Evolutionary conservation across 163 green algal genomes (phyloP), one percentile per base, ranked within the genome.

Genomic region (Chloromonas sp.): DNA sequence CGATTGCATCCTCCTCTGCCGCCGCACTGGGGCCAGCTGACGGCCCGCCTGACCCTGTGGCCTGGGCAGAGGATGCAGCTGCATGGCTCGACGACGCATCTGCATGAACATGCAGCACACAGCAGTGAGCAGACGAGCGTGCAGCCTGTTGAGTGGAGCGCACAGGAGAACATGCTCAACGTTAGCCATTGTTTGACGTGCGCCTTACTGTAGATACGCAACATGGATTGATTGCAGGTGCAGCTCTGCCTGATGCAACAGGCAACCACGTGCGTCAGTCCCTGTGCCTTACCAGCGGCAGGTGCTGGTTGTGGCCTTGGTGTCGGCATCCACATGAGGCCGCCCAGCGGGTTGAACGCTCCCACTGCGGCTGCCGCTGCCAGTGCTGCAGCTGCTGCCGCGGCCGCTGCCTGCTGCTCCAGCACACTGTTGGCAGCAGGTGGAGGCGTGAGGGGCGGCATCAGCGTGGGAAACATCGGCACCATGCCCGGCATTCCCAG

Each of bases 351-450:
- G 71, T 79, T 79, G 71, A 59, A 79, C 11, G 71, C 71, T 3
- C 71, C 71, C 5, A 79, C 71, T 79, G 71, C 71, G 2, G 71
- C 71, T 36, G 71, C 71, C 14, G 71, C 71, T 36, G 71, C 71
- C 2, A 79, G 71, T 5, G 71, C 71, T 79, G 71, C 71, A 11
- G 71, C 71, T 58, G 71, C 71, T 79, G 71, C 71, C 71, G 71
- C 71, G 2, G 71, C 71, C 14, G 71, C 71, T 36, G 71, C 83
- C 60, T 82, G 76, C 74, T 82, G 74, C 83, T 86, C 83, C 2
- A 86, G 5, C 74, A 86, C 14, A 58, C 70, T 84, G 82, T 80
- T 62, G 60, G 81, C 58, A 2, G n/a, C 58, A 2, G 81, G 81
- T 0, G 62, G 5, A 2, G 82, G 82, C 57, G 14, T 11, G 13